Percentiles rank a stretch among this genome's conserved stretches.
Evolutionary conservation across 2,329 filamentous ascomycete species (phyloP).

Genomic region (Venturia effusa): DNA sequence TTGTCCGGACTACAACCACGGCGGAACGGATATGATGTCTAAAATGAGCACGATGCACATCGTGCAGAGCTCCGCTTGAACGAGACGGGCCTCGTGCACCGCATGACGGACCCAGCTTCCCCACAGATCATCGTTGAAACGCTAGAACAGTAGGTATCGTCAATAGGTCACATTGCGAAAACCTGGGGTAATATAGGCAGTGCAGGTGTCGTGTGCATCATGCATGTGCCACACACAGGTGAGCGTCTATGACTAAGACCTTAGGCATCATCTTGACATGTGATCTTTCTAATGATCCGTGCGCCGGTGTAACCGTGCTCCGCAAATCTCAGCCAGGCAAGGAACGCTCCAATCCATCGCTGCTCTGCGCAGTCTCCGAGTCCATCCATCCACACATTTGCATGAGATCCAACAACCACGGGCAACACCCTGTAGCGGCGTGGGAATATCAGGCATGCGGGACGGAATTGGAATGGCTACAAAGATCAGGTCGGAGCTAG

Average conservation of each 20-base stretch:
- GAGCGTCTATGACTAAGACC: not conserved
- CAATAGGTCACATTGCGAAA: not conserved
- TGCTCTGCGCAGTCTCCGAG: not conserved
- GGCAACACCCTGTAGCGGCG: not conserved
- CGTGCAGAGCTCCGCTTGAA: not conserved
- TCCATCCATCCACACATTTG: not conserved
- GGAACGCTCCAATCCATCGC: not conserved
- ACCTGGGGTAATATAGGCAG: not conserved
- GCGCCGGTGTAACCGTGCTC: too few species aligned
- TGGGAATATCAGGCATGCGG: too few species aligned
- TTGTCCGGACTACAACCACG: not conserved
- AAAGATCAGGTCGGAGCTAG: not conserved
- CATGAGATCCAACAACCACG: not conserved
- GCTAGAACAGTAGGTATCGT: not conserved
- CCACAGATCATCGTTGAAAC: not conserved
- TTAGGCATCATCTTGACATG: not conserved
- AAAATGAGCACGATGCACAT: not conserved
- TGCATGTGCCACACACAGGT: too few species aligned
- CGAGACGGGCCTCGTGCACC: not conserved
- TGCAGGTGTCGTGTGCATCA: too few species aligned
- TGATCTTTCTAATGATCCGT: not conserved
- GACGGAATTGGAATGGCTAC: not conserved
- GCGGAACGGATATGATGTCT: not conserved
- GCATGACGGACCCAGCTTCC: not conserved
- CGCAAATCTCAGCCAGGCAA: not conserved